Percentiles rank a stretch among this genome's conserved stretches.
phyloP scores from a whole-genome alignment of 2,329 filamentous ascomycete genomes.

The Ceratocystis cacaofunesta region DNA sequence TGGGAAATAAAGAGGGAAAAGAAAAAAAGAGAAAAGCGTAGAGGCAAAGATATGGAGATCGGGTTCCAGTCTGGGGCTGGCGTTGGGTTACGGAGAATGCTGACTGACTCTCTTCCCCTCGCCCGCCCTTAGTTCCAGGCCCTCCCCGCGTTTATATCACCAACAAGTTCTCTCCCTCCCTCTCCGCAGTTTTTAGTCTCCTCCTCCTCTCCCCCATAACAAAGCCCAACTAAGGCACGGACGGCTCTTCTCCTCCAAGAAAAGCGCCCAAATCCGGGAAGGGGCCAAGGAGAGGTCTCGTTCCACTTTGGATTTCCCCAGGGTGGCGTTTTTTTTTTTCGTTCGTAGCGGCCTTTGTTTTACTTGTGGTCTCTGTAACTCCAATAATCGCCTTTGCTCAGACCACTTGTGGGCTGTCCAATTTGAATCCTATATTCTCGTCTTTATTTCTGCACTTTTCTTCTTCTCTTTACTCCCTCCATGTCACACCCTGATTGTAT shows the following conservation, averaged over 20 bases:
- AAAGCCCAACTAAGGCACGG: neutral
- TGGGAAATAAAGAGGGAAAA: neutral
- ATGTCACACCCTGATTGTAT: neutral
- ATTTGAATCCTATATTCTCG: neutral
- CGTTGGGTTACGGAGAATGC: neutral
- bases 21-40: neutral
- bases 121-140: neutral
- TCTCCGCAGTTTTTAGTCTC: neutral
- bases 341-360: neutral
- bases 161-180: neutral
- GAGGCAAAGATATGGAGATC: neutral
- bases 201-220: slow-evolving; percentile 1
- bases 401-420: slow-evolving; percentile 3
- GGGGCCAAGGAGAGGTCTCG: neutral
- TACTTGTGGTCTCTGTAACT: neutral
- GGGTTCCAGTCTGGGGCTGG: neutral
- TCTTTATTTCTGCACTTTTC: neutral
- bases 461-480: neutral
- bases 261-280: neutral
- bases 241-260: neutral
- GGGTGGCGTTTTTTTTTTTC: neutral
- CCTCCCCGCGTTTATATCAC: neutral
- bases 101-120: neutral
- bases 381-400: slow-evolving; percentile 2
- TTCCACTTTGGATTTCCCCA: neutral